A percentile compares a stretch with the other conserved stretches of the same genome.
These are phyloP conservation scores for Boletellus ananiceps DNA, from an alignment of 768 basidiomycete genomes.

Conservation along the genomic window DNA sequence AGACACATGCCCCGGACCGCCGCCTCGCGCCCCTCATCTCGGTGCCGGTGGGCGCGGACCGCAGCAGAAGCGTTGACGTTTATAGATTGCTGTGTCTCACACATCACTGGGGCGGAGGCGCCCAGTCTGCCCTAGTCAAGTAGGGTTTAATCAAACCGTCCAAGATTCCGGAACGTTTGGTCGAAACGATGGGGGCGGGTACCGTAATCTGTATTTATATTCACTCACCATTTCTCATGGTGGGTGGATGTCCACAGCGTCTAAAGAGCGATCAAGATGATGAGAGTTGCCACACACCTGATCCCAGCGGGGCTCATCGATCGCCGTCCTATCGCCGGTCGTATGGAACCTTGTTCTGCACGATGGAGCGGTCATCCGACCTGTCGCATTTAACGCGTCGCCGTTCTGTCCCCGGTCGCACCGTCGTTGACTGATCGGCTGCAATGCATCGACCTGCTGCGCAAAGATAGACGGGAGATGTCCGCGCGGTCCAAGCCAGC, in stretches of 20 bases:
- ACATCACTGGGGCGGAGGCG: slow-evolving; percentile 8
- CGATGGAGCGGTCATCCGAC: slow-evolving; percentile 2
- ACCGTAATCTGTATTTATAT: slow-evolving; percentile 3
- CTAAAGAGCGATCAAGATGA: slow-evolving; percentile 1
- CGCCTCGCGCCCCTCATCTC: slow-evolving; percentile 13
- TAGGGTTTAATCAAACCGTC: slow-evolving; percentile 2
- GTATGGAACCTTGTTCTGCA: slow-evolving; percentile 11
- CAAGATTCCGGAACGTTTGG: slow-evolving; percentile 7
- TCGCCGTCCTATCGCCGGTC: slow-evolving; percentile 17
- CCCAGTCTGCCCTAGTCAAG: not conserved
- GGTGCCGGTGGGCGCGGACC: slow-evolving; percentile 21
- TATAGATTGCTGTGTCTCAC: slow-evolving; percentile 11
- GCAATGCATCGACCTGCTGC: slow-evolving; percentile 12
- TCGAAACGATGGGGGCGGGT: slow-evolving; percentile 1
- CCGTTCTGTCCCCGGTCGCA: slow-evolving; percentile 26
- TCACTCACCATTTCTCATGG: too few species aligned
- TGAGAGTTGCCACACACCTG: too few species aligned
- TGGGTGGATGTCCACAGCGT: slow-evolving; percentile 2
- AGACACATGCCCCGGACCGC: slow-evolving; percentile 4
- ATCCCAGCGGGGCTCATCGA: slow-evolving; percentile 1
- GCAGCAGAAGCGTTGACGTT: slow-evolving; percentile 16
- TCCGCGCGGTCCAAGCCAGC: too few species aligned
- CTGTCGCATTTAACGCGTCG: slow-evolving; percentile 18
- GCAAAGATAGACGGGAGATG: slow-evolving; percentile 2
- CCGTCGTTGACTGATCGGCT: slow-evolving; percentile 18